Base-by-base conservation (phyloP, 2,329 filamentous ascomycete species). In the Ophiostoma tasmaniense region DNA sequence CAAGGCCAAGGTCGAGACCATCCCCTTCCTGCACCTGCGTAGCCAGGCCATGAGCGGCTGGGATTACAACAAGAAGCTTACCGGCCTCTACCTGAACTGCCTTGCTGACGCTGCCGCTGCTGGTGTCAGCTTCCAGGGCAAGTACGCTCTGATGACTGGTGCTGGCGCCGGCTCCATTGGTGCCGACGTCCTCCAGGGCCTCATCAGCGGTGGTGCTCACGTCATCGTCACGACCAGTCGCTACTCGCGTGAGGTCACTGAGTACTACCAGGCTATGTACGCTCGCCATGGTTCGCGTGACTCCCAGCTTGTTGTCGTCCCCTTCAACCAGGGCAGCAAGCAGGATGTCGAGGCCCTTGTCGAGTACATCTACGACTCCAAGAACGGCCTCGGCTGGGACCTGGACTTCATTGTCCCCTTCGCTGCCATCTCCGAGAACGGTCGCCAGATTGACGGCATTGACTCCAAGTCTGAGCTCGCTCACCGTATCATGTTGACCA, bases 41-140 rank as follows among this genome's bases (percentile, higher is more conserved):
- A 91, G 92, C 79, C 96, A 96, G 81, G 89, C 91, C 68, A 87
- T 93, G 71, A 90, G 97, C 76, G 94, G 94, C 71, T 99, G 95
- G 95, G 93, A 98, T 77, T 99, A 98, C 84, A 98, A 92, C 87
- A 99, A 98, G 86, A 97, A 96, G 83, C 87, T 99, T 70, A 98
- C 95, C 30, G 91, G 92, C 69, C 80, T 93, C 74, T 99, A 99
- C 78, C 87, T 99, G 42, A 92, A 97, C 77, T 93, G 92, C 72
- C 81, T 99, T 39, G 93, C 97, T 81, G 87, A 93, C 72, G 93
- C 93, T 73, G 95, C 95, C 73, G 90, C 89, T 75, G 84, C 87
- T 69, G 95, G 95, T 78, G 89, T 99, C 70, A 95, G 89, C 64
- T 99, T 96, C 83, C 87, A 93, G 77, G 92, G 91, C 81, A 98